Base-by-base conservation (phyloP, 345 rosid genomes). In the Euphorbia lathyris region DNA sequence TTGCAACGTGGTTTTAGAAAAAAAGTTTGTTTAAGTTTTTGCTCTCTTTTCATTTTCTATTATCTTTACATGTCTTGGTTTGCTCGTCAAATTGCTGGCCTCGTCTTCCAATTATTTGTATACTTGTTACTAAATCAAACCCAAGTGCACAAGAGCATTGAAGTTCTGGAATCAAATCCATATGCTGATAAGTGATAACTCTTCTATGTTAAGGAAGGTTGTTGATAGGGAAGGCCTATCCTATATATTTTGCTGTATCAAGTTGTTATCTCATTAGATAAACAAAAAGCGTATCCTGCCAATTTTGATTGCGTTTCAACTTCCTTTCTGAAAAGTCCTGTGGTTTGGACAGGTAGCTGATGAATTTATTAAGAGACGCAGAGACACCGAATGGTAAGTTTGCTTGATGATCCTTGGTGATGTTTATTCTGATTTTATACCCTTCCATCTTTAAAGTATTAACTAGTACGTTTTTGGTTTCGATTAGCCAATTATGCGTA, bases 331-430 rank as follows among this genome's bases (percentile, higher is more conserved):
- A 61, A 58, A 70, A 27, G 6, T 20, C 26, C 27, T 20, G 20
- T 76, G 68, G 29, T 67, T 59, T 61, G 25, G 19, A 70, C 81
- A 86, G 93, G 90, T 88, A 58, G 90, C 76, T 16, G 90, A 86
- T 79, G 93, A 88, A 80, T 88, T 86, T 63, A 75, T 86, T 53
- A 84, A 80, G 82, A 86, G 93, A 74, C 70, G 90, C 16, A 76
- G 73, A 47, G 93, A 88, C 30, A 83, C 87, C 20, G 93, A 86
- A 78, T 83, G 93, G 93, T 88, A 71, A 72, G 77, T 43, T 36
- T 34, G 56, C 56, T 68, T 9, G 42, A 69, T 58, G 58, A 58
- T 70, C 50, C 34, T 47, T 56, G n/a, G n/a, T n/a, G 68, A 53
- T 60, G 52, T 17, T 22, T 26, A 27, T 40, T 45, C 20, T 53